Percentiles rank a stretch among this genome's conserved stretches.
Evolutionary conservation across 352 stramenopile species (phyloP).

Genomic region (Thalassiosira mediterranea): DNA sequence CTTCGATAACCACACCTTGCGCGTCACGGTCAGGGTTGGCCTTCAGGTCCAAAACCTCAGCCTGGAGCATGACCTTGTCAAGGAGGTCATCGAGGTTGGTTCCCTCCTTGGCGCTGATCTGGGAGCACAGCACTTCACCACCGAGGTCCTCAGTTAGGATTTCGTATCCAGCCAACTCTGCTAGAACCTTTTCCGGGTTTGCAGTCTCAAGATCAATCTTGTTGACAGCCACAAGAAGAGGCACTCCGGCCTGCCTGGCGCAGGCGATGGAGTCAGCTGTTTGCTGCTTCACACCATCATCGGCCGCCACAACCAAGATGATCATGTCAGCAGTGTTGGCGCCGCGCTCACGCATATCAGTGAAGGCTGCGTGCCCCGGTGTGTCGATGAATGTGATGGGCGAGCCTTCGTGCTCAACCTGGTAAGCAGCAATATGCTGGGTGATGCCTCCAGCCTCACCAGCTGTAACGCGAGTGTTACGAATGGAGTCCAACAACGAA

Average conservation of each 20-base stretch:
- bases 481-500: constrained; percentile 97
- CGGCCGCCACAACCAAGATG: constrained; percentile 96
- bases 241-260: constrained; percentile 93
- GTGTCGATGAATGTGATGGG: constrained; percentile 95
- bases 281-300: constrained; percentile 98
- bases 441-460: constrained; percentile 98
- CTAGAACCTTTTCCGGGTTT: constrained; percentile 71
- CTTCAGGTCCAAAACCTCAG: constrained; percentile 95
- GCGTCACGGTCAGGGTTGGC: constrained; percentile 88
- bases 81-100: constrained; percentile 95
- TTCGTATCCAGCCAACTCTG: constrained; percentile 92
- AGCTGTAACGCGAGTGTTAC: constrained; percentile 89
- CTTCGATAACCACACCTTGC: constrained; percentile 96
- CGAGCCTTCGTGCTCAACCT: constrained; percentile 84
- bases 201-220: constrained; percentile 91
- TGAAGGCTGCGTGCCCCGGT: constrained; percentile 98
- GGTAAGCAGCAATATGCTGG: constrained; percentile 97
- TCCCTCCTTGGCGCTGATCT: constrained; percentile 95
- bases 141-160: constrained; percentile 93
- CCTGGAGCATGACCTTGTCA: constrained; percentile 93
- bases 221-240: constrained; percentile 96
- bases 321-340: constrained; percentile 97
- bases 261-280: constrained; percentile 97
- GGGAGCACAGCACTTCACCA: constrained; percentile 92
- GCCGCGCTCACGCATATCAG: constrained; percentile 95